Evolutionary conservation across 2,329 filamentous ascomycete species (phyloP).

Genomic region (Monosporascus sp.): DNA sequence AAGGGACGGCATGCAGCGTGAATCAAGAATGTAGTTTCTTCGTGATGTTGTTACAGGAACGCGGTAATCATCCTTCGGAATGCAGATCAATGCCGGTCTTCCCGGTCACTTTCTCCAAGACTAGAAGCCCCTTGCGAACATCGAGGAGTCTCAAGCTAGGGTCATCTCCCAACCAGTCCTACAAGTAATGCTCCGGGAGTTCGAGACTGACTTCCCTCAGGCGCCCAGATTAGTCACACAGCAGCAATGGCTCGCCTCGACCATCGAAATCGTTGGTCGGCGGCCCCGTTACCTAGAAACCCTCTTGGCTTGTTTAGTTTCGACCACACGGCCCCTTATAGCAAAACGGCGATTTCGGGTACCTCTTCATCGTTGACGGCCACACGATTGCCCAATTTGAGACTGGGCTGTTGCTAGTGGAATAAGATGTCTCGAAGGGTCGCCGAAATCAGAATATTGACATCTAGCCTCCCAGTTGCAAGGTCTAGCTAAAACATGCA

Average conservation of each 20-base stretch:
- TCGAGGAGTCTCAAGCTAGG: constrained; percentile 1
- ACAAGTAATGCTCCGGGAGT: constrained; percentile 8
- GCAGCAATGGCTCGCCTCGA: constrained; percentile 18
- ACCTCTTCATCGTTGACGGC: too few species aligned
- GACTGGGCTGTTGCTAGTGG: background rate
- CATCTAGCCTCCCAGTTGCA: background rate
- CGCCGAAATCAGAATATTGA: background rate
- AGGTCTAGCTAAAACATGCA: background rate
- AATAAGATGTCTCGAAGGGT: background rate
- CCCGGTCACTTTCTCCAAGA: constrained; percentile 12
- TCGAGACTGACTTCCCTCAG: constrained; percentile 12
- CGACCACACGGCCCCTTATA: background rate
- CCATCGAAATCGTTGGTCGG: constrained; percentile 15
- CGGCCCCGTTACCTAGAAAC: constrained; percentile 2
- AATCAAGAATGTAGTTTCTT: constrained; percentile 17
- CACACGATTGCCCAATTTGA: background rate
- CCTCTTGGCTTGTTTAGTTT: constrained; percentile 5
- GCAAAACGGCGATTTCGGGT: too few species aligned
- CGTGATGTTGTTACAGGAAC: constrained; percentile 8
- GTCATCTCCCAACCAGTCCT: constrained; percentile 6
- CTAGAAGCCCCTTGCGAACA: constrained; percentile 13
- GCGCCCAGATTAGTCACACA: constrained; percentile 14
- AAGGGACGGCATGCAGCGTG: background rate
- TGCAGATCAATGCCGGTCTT: constrained; percentile 13
- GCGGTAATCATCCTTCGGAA: constrained; percentile 15